Percentiles rank a stretch among this genome's conserved stretches.
These are phyloP conservation scores for Yarrowia hollandica DNA, from an alignment of 805 yeast genomes.

Conservation along the genomic window DNA sequence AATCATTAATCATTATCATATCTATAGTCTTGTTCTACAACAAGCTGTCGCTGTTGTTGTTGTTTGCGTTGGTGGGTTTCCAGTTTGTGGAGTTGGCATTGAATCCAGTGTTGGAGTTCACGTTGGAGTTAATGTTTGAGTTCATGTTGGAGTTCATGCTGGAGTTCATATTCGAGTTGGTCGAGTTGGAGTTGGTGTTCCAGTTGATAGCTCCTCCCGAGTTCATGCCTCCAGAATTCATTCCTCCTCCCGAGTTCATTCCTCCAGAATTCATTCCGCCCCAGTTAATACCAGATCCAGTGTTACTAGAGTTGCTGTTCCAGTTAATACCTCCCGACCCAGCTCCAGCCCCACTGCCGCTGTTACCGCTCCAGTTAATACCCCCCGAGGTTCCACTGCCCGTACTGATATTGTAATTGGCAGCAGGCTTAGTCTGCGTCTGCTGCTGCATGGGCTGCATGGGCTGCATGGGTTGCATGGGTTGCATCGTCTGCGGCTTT, in stretches of 20 bases:
- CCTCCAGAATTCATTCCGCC: not conserved
- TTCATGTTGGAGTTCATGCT: not conserved
- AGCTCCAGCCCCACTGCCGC: not conserved
- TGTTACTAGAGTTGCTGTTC: not conserved
- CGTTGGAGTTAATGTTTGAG: too few species aligned
- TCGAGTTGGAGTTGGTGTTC: not conserved
- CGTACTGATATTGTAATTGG: slow-evolving; percentile 3
- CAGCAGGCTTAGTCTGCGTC: slow-evolving; percentile 13
- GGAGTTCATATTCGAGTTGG: not conserved
- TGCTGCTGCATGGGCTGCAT: not conserved
- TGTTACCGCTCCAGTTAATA: not conserved
- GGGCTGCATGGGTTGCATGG: not conserved
- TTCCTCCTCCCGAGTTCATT: not conserved
- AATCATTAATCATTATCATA: slow-evolving; percentile 8
- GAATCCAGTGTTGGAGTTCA: too few species aligned
- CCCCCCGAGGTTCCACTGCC: not conserved
- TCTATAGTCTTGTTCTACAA: not conserved
- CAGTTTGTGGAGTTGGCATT: not conserved
- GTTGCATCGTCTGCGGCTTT: not conserved
- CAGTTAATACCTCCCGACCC: not conserved
- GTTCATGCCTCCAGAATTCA: not conserved
- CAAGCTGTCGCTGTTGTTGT: slow-evolving; percentile 23
- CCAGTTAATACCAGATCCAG: slow-evolving; percentile 17
- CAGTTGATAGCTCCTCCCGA: not conserved
- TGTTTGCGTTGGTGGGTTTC: slow-evolving; percentile 18